Percentiles rank a stretch among this genome's conserved stretches.
phyloP scores from a whole-genome alignment of 352 stramenopile genomes.

The Phytophthora cryptogea region DNA sequence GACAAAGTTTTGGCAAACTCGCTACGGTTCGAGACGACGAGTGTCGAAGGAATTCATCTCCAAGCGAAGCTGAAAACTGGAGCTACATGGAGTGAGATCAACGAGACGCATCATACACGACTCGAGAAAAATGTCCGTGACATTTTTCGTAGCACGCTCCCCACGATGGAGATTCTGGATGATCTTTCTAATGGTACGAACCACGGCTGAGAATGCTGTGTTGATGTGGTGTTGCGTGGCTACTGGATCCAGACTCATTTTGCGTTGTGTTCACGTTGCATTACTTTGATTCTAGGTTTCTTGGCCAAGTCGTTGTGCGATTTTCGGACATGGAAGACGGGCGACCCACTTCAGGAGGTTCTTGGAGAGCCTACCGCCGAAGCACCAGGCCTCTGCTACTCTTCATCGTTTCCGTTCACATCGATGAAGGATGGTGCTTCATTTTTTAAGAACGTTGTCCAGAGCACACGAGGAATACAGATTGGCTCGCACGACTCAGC shows the following conservation, averaged over 20 bases:
- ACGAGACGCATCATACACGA: constrained; percentile 21
- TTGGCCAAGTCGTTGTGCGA: constrained; percentile 48
- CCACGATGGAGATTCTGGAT: constrained; percentile 24
- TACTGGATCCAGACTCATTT: background rate
- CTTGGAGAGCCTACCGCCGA: constrained; percentile 1
- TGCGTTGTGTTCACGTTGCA: background rate
- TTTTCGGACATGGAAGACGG: constrained; percentile 29
- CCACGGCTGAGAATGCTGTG: background rate
- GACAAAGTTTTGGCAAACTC: constrained; percentile 36
- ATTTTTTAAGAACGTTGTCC: constrained; percentile 19
- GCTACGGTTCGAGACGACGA: constrained; percentile 22
- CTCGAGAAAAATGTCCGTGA: constrained; percentile 44
- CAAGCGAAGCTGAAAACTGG: constrained; percentile 25
- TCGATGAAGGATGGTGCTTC: constrained; percentile 2
- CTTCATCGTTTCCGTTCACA: constrained; percentile 40
- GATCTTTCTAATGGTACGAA: constrained; percentile 27
- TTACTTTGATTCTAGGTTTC: constrained; percentile 33
- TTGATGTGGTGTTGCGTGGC: constrained; percentile 12
- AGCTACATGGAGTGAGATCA: constrained; percentile 6
- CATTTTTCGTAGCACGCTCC: constrained; percentile 30
- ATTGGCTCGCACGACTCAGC: constrained; percentile 4
- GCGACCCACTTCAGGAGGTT: constrained; percentile 20
- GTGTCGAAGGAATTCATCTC: constrained; percentile 48
- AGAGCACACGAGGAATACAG: background rate
- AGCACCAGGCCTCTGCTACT: constrained; percentile 31